Evolutionary conservation across 805 yeast genomes (phyloP).

Genomic region (Scheffersomyces coipomensis): DNA sequence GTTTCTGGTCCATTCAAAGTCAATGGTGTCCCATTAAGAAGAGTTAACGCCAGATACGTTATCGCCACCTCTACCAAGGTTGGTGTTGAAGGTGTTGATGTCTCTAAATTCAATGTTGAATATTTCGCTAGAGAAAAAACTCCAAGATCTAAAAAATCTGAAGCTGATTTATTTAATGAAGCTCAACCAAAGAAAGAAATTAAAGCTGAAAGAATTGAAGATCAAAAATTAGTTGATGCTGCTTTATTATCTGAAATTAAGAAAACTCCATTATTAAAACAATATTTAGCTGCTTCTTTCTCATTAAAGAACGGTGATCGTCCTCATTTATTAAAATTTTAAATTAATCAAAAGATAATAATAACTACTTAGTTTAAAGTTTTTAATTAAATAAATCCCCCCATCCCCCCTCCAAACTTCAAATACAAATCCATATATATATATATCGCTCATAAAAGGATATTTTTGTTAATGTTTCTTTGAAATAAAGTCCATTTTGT

Average conservation of each 20-base stretch:
- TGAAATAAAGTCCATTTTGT: too few species aligned
- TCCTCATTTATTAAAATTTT: slow-evolving; percentile 97
- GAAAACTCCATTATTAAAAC: slow-evolving; percentile 95
- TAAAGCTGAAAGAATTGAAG: slow-evolving; percentile 91
- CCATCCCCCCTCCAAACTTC: neutral
- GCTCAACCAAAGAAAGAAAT: slow-evolving; percentile 78
- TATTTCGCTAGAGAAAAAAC: slow-evolving; percentile 97
- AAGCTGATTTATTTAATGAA: slow-evolving; percentile 86
- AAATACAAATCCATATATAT: neutral
- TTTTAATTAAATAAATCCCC: neutral
- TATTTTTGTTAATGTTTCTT: too few species aligned
- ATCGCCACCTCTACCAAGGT: slow-evolving; percentile 97
- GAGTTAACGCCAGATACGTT: slow-evolving; percentile 98
- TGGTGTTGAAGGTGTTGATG: slow-evolving; percentile 74
- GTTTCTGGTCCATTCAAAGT: slow-evolving; percentile 99
- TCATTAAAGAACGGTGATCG: slow-evolving; percentile 97
- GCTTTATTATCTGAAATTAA: slow-evolving; percentile 90
- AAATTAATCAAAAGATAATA: slow-evolving; percentile 30
- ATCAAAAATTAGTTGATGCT: slow-evolving; percentile 94
- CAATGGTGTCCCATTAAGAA: slow-evolving; percentile 99
- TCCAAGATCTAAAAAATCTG: slow-evolving; percentile 74
- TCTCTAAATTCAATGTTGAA: slow-evolving; percentile 86
- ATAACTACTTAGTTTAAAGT: neutral
- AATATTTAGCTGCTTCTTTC: slow-evolving; percentile 94
- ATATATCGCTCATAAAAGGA: too few species aligned